Evolutionary conservation across 257 asterid species (phyloP), one percentile per base, ranked within the genome.

Genomic region (Jaltomata sinuosa): DNA sequence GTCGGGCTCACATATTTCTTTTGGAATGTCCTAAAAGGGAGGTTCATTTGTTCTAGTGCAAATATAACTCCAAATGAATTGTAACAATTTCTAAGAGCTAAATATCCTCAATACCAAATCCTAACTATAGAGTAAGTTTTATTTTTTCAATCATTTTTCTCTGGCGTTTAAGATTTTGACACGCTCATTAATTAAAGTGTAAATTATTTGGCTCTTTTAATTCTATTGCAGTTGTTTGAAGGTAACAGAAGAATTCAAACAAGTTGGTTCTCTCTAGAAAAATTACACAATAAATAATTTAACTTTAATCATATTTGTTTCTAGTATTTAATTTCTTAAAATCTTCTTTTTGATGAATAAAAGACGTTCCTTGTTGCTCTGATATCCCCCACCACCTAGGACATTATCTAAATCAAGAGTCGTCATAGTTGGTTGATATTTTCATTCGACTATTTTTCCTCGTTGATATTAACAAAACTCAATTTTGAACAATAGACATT

Each of bases 1-100:
- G 8, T 15, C n/a, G 57, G 16, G 57, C 57, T 52, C 57, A 52
- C n/a, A 15, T 15, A 4, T 52, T 16, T 16, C 8, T 16, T 1
- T 79, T 93, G 4, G 95, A 93, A 86, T 16, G 87, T 52, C 89
- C 87, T 93, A 0, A 91, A 89, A 29, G 95, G 97, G 42, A 84
- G 95, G n/a, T 92, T 91, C 72, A 77, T 93, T 40, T 83, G 90
- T 16, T 54, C 90, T 3, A 87, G 84, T 40, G 80, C 83, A 18
- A 90, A 91, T 8, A 79, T 87, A 29, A 83, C 87, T 3, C 64
- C 88, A 0, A 79, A 86, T 0, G 80, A 92, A 4, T 47, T 93
- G 81, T 57, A 62, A 32, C 88, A 89, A 4, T 86, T 87, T 68
- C 68, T 91, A 3, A 86, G 92, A 3, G 55, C 87, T 1, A 86